Conservation (phyloP, 257 asterid genomes). For the Datura wrightii region DNA sequence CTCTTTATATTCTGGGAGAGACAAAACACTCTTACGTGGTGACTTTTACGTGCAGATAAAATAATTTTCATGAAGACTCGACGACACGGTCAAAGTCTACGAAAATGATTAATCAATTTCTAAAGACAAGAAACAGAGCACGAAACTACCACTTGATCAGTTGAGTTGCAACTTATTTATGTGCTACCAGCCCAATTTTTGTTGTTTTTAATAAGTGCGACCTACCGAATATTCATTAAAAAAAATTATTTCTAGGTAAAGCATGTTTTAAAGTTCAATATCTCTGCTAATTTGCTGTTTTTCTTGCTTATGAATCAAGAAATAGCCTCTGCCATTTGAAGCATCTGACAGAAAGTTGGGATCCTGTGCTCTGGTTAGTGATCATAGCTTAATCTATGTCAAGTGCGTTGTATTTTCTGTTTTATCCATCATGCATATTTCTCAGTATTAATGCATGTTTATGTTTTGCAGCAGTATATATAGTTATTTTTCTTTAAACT, state of each 20-base stretch:
- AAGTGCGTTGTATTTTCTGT: neutral
- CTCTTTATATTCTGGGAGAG: too few species aligned
- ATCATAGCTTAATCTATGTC: neutral
- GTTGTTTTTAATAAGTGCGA: neutral
- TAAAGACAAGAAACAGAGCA: neutral
- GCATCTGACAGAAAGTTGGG: neutral
- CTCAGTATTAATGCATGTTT: neutral
- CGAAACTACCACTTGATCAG: neutral
- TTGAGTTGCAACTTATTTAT: neutral
- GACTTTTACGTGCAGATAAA: too few species aligned
- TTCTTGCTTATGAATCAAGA: neutral
- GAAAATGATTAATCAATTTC: slow-evolving; percentile 3
- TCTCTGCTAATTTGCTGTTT: neutral
- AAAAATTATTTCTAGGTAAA: neutral
- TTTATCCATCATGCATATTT: neutral
- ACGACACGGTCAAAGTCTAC: neutral
- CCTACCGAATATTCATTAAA: neutral
- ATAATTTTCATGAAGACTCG: neutral
- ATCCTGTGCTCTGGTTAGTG: neutral
- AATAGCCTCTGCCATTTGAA: neutral
- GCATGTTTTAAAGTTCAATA: neutral
- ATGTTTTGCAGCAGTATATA: slow-evolving; percentile 19
- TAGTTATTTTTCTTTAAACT: neutral
- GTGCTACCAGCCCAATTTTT: neutral
- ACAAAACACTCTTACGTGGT: too few species aligned